phyloP scores from a whole-genome alignment of 2,329 filamentous ascomycete genomes.

The Tothia fuscella region DNA sequence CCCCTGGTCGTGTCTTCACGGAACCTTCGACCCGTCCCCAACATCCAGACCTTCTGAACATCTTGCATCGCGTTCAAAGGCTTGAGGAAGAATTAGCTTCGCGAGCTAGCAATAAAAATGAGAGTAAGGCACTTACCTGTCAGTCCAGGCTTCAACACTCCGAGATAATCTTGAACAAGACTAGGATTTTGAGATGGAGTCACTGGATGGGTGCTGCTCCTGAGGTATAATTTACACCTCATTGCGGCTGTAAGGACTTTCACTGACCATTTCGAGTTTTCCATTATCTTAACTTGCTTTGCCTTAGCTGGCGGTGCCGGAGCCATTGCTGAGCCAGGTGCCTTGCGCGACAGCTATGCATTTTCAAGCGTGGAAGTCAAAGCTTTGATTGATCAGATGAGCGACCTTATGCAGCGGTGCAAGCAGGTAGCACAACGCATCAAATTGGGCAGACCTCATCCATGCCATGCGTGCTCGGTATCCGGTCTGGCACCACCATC shows the following conservation, averaged over 20 bases:
- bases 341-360: neutral
- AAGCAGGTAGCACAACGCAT: constrained; percentile 17
- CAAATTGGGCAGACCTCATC: constrained; percentile 16
- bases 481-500: constrained; percentile 17
- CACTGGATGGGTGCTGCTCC: constrained; percentile 2
- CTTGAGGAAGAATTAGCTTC: constrained; percentile 2
- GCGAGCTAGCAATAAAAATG: constrained; percentile 11
- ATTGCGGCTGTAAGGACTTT: neutral
- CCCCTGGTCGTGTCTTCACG: neutral
- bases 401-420: constrained; percentile 14
- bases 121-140: constrained; percentile 16
- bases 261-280: constrained; percentile 4
- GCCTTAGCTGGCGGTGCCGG: no score
- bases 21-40: neutral
- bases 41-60: neutral
- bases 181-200: constrained; percentile 8
- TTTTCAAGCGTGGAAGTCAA: neutral
- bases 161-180: constrained; percentile 15
- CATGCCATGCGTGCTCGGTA: constrained; percentile 10
- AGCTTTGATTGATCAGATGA: constrained; percentile 6
- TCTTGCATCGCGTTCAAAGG: constrained; percentile 2
- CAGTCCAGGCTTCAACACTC: constrained; percentile 18
- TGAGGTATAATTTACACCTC: constrained; percentile 2
- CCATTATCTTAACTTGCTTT: neutral
- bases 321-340: neutral